A percentile compares a stretch with the other conserved stretches of the same genome.
These are phyloP conservation scores for Caryopteris hybrid DNA, from an alignment of 305 asterid species.

Conservation along the genomic window DNA sequence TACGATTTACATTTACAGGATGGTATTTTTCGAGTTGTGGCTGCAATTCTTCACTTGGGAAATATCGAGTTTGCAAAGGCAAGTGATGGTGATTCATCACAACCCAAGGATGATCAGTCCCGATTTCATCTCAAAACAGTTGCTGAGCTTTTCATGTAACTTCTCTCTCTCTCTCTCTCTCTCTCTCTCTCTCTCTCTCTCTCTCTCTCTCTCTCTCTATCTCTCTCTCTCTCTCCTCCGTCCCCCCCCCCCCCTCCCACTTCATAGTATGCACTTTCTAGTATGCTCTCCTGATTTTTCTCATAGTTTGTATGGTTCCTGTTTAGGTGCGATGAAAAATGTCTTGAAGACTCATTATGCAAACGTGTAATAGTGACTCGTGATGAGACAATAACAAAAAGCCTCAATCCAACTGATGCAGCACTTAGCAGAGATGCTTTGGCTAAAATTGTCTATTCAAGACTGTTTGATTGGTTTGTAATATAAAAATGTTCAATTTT, in stretches of 20 bases:
- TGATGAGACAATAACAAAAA: conserved; percentile 79
- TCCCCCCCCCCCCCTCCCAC: no score
- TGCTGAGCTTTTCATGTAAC: conserved; percentile 68
- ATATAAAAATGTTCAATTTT: background rate
- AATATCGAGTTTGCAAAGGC: conserved; percentile 70
- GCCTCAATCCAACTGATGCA: conserved; percentile 68
- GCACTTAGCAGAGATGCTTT: conserved; percentile 75
- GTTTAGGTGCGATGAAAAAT: conserved; percentile 65
- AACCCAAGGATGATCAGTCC: conserved; percentile 67
- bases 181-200: conserved; percentile 8
- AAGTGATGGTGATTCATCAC: conserved; percentile 46
- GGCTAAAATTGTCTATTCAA: conserved; percentile 77
- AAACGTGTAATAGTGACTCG: conserved; percentile 84
- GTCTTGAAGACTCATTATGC: conserved; percentile 79
- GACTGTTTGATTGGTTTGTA: conserved; percentile 86
- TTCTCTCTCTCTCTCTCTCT: conserved; percentile 9
- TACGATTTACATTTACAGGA: conserved; percentile 46
- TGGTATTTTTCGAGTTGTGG: conserved; percentile 78
- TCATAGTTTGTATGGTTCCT: conserved; percentile 25
- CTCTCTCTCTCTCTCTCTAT: conserved; percentile 4
- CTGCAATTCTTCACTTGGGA: conserved; percentile 86
- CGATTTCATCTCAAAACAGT: conserved; percentile 62
- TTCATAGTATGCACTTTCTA: background rate
- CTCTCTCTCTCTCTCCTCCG: conserved; percentile 10
- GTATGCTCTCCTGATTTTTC: background rate